Conservation (phyloP, 345 rosid genomes). For the Lenwebbia sp. region DNA sequence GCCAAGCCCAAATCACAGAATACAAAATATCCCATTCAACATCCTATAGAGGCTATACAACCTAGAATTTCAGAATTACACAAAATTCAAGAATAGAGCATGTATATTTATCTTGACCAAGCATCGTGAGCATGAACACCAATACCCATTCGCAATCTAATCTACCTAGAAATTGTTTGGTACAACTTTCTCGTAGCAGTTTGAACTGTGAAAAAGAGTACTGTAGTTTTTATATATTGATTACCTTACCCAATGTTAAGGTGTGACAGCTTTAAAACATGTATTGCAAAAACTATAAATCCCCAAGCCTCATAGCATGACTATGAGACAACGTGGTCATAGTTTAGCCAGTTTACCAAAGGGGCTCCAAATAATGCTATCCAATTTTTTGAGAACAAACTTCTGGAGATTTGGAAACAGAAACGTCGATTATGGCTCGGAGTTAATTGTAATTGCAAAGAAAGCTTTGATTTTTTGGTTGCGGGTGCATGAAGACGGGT, state of each 20-base stretch:
- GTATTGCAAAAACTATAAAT: not conserved
- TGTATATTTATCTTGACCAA: not conserved
- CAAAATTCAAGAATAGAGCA: not conserved
- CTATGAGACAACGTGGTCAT: too few relatives aligned
- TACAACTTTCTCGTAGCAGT: not conserved
- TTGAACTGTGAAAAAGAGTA: not conserved
- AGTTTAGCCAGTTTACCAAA: too few relatives aligned
- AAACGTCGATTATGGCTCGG: too few relatives aligned
- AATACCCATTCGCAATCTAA: not conserved
- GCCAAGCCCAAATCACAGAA: not conserved
- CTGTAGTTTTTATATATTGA: not conserved
- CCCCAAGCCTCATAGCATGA: not conserved
- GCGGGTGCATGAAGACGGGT: too few relatives aligned
- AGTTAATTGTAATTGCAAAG: too few relatives aligned
- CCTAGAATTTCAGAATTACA: not conserved
- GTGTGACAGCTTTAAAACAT: not conserved
- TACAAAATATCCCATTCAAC: not conserved
- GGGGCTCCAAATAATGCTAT: too few relatives aligned
- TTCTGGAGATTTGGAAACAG: too few relatives aligned
- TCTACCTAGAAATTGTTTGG: not conserved
- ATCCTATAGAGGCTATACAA: not conserved
- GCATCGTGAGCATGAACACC: not conserved
- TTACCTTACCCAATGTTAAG: not conserved
- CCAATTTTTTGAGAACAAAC: too few relatives aligned
- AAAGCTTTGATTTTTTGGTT: too few relatives aligned